These are phyloP conservation scores for Cercospora sesami DNA, from an alignment of 2,329 filamentous ascomycete genomes.

Conservation along the genomic window DNA sequence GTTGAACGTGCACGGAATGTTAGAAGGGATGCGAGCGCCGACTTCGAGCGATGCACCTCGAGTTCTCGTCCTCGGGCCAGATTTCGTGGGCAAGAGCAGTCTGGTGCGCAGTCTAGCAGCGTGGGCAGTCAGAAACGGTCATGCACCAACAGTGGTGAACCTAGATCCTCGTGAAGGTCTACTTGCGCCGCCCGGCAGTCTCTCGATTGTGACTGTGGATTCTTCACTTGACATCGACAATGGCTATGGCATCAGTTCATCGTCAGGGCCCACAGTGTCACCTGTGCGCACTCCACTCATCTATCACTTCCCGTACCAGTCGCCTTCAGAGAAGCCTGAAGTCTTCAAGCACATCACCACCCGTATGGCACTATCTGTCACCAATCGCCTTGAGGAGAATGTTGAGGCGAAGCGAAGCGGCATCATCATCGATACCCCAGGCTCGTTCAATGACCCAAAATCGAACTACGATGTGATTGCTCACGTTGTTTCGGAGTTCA, in stretches of 20 bases:
- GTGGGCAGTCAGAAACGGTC: constrained; percentile 79
- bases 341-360: constrained; percentile 74
- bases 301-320: constrained; percentile 78
- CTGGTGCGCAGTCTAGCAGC: constrained; percentile 61
- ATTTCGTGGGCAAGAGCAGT: constrained; percentile 69
- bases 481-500: constrained; percentile 71
- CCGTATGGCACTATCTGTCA: constrained; percentile 74
- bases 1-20: constrained; percentile 82
- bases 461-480: constrained; percentile 72
- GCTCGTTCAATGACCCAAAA: constrained; percentile 65
- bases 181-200: constrained; percentile 63
- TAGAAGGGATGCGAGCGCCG: constrained; percentile 67
- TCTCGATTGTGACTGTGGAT: constrained; percentile 84
- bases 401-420: constrained; percentile 69
- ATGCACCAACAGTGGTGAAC: constrained; percentile 77
- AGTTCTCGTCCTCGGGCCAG: constrained; percentile 79
- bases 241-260: constrained; percentile 81
- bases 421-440: constrained; percentile 81
- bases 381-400: constrained; percentile 75
- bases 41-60: constrained; percentile 58
- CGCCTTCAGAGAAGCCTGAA: constrained; percentile 67
- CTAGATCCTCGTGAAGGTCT: constrained; percentile 72
- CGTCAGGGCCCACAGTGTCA: constrained; percentile 81
- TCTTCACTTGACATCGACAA: constrained; percentile 85
- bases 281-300: constrained; percentile 91